Percentiles rank a stretch among this genome's conserved stretches.
Evolutionary conservation across 768 basidiomycete species (phyloP).

Genomic region (Tephrocybe sp.): DNA sequence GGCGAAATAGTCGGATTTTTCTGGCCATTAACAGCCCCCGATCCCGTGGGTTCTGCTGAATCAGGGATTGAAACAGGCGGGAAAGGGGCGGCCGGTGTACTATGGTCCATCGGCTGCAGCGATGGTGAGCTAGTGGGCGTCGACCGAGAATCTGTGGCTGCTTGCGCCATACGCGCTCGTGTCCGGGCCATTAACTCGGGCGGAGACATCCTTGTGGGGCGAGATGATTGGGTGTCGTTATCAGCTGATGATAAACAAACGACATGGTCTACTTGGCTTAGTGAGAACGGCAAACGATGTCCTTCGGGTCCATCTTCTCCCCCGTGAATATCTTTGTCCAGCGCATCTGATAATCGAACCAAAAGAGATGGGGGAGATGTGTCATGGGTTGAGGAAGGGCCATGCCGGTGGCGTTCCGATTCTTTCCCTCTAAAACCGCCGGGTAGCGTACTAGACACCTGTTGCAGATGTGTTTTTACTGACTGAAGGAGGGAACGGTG

Average conservation of each 20-base stretch:
- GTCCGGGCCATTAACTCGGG: slow-evolving; percentile 28
- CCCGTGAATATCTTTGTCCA: neutral
- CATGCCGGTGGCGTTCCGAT: slow-evolving; percentile 5
- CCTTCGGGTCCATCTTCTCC: neutral
- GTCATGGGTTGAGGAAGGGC: neutral
- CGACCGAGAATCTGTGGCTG: neutral
- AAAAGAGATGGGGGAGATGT: slow-evolving; percentile 18
- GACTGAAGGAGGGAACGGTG: slow-evolving; percentile 43
- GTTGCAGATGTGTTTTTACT: slow-evolving; percentile 43
- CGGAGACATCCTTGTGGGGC: slow-evolving; percentile 9
- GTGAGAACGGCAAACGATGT: neutral
- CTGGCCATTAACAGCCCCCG: neutral
- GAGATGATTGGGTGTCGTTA: neutral
- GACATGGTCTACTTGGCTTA: neutral
- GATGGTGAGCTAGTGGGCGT: neutral
- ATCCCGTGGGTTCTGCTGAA: neutral
- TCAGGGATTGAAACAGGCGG: neutral
- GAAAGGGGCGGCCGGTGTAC: neutral
- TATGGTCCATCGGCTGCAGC: neutral
- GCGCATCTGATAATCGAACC: slow-evolving; percentile 24
- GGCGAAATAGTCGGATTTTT: neutral
- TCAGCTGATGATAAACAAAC: neutral
- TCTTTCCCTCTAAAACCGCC: neutral
- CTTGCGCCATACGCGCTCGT: slow-evolving; percentile 20
- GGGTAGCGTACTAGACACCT: neutral